Base-by-base conservation (phyloP, 495 filamentous ascomycete species). In the Aspergillus sclerotioniger region DNA sequence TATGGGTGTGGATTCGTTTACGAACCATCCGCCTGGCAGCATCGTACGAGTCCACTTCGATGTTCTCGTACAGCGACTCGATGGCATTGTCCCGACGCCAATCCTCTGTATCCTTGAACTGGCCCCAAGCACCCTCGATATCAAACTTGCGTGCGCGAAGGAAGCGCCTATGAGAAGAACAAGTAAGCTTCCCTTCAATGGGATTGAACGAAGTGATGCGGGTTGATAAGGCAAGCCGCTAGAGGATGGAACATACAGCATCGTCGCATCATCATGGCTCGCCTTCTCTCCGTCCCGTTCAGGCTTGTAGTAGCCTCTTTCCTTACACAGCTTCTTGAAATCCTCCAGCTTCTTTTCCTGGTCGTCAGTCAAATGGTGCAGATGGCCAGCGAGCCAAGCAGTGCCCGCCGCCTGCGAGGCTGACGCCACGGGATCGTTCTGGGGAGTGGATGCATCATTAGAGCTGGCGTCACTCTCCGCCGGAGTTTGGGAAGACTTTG, bases 91-190 rank as follows among this genome's bases (percentile, higher is more conserved):
- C 84, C 66, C 83, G 84, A 37, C 92, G 84, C 87, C 92, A 96
- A 33, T 89, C 84, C 72, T 96, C 91, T 0, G 92, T 95, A 52
- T 91, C 90, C 65, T 87, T 86, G 73, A 96, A 96, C 69, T 96
- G 92, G 51, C 70, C 79, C 71, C 87, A 90, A 1, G 92, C 92
- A 47, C 90, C 88, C 53, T 80, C 72, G 6, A 87, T 79, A 49
- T 85, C 76, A 74, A 90, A 95, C 62, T 78, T 85, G 37, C 90
- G 84, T 9, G 90, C 90, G 63, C 90, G 87, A 20, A 95, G 79
- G 69, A 86, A 94, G 13, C 90, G 89, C 59, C 89, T 92, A 69
- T 6, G 37, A 47, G n/a, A 29, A 15, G 21, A 29, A 33, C 46
- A 9, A 8, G 20, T 59, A 20, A 51, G 55, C 20, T 31, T 53